Conservation (phyloP, 1,284 basidiomycete species). For the Leccinum proliferum region DNA sequence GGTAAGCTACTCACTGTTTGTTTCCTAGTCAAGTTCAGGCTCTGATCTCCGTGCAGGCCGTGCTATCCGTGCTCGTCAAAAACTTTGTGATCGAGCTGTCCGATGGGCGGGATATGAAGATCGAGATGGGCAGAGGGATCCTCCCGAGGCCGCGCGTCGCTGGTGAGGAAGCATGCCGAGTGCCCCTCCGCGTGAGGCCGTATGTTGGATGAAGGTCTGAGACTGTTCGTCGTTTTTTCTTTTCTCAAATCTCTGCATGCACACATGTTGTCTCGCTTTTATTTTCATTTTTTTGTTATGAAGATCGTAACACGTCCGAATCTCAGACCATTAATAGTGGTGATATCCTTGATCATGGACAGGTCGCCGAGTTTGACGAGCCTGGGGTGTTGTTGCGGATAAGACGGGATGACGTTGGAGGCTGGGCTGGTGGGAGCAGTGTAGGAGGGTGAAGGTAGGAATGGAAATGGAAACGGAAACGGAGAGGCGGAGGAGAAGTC, state of each 20-base stretch:
- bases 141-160: too few relatives aligned
- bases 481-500: neutral
- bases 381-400: constrained; percentile 22
- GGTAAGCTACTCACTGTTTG: neutral
- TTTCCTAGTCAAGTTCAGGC: neutral
- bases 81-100: neutral
- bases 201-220: too few relatives aligned
- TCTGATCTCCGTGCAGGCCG: neutral
- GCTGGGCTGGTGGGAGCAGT: constrained; percentile 19
- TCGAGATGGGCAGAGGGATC: neutral
- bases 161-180: too few relatives aligned
- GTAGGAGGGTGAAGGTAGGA: neutral
- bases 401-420: constrained; percentile 26
- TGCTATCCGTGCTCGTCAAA: neutral
- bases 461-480: too few relatives aligned
- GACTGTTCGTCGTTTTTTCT: too few relatives aligned
- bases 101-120: neutral
- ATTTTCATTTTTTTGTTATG: too few relatives aligned
- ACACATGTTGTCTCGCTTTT: too few relatives aligned
- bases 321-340: too few relatives aligned
- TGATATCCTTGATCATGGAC: constrained; percentile 78
- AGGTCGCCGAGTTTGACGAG: constrained; percentile 33
- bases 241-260: too few relatives aligned
- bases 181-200: too few relatives aligned
- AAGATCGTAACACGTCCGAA: too few relatives aligned